Evolutionary conservation across 2,329 filamentous ascomycete genomes (phyloP), one percentile per base, ranked within the genome.

Genomic region (Pseudohalonectria lignicola): DNA sequence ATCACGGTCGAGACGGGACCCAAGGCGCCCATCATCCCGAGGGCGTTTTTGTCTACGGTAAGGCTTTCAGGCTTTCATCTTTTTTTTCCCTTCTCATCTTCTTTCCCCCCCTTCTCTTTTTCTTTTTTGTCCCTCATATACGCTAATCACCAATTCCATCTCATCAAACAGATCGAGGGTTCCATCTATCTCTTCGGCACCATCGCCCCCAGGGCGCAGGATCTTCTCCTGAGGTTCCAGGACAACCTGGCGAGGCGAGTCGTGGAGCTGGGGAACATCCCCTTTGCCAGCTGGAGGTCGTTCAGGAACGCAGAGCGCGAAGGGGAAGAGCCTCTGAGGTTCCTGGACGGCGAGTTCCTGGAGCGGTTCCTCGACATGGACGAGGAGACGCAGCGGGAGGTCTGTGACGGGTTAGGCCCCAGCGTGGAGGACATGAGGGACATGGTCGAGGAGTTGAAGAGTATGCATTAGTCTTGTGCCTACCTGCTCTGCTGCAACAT

Each of bases 301-400:
- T 94, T 90, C 62, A 77, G 77, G 43, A 93, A 78, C 39, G 67
- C 76, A 18, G 78, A 82, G 19, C 66, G 79, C 15, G 75, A 83
- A 42, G 74, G 76, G 0, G 79, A 83, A 1, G 85, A 82, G 29
- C 90, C 92, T 0, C 84, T 77, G 52, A 72, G 90, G 2, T 96
- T 96, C 50, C 75, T 98, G 11, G 92, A 98, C 52, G 92, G 90
- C 0, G 90, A 95, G 55, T 66, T 96, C 50, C 69, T 98, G 11
- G 90, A 96, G 61, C 62, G 76, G 37, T 95, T 95, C 53, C 58
- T 96, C 47, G 79, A 87, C 45, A 64, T 84, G 45, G 67, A 73
- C 33, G 76, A 80, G 39, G 63, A 65, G 28, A 61, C 61, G 30
- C 76, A 79, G 58, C 63, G 61, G 47, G 55, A 61, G 39, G 63